Percentiles rank a stretch among this genome's conserved stretches.
Evolutionary conservation across 2,329 filamentous ascomycete genomes (phyloP).

Genomic region (Scortechinia acanthostroma): DNA sequence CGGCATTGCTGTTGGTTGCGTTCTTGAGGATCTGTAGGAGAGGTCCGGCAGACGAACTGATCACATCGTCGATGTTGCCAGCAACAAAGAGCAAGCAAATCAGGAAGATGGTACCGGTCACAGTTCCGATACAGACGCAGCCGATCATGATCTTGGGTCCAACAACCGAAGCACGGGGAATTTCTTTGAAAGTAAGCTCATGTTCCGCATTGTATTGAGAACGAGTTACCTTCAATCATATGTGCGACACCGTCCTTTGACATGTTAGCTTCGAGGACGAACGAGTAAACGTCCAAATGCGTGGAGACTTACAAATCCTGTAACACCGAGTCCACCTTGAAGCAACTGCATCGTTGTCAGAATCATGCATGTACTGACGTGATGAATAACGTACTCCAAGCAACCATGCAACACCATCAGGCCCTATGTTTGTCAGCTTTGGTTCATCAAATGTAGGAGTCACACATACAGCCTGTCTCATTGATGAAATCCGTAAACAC

Average conservation of each 20-base stretch:
- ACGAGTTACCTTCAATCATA: conserved; percentile 33
- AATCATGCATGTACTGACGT: not conserved
- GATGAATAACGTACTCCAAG: conserved; percentile 21
- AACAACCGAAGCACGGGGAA: conserved; percentile 45
- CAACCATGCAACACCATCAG: conserved; percentile 54
- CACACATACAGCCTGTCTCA: conserved; percentile 41
- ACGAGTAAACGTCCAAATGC: conserved; percentile 3
- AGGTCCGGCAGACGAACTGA: conserved; percentile 44
- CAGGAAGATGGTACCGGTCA: conserved; percentile 56
- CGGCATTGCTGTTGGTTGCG: conserved; percentile 52
- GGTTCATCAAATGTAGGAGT: not conserved
- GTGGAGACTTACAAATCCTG: conserved; percentile 25
- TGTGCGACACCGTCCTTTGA: conserved; percentile 36
- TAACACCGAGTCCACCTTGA: conserved; percentile 39
- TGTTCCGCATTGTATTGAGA: not conserved
- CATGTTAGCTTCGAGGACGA: too few species aligned
- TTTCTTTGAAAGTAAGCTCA: conserved; percentile 25
- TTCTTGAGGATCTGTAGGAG: conserved; percentile 55
- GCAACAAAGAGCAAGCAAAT: conserved; percentile 58
- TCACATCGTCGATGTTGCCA: conserved; percentile 45
- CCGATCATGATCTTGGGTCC: conserved; percentile 63
- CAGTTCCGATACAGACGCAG: conserved; percentile 54
- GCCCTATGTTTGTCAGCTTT: conserved; percentile 21
- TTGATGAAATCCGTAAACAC: conserved; percentile 52
- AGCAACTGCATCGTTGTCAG: conserved; percentile 20